phyloP scores from a whole-genome alignment of 371 early-diverging fungal species.

The Coemansia sp. region DNA sequence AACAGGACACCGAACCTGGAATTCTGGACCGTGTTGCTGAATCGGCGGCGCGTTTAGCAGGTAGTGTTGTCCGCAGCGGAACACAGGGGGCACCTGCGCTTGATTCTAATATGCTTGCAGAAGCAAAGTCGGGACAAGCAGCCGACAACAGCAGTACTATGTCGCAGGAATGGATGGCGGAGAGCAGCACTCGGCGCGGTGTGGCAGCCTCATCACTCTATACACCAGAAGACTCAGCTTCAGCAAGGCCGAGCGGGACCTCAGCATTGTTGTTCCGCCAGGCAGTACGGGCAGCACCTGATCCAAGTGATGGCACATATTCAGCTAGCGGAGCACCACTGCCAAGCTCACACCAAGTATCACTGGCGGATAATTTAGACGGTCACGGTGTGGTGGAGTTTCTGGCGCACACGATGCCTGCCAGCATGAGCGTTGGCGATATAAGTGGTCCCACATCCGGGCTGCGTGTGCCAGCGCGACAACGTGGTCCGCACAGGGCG shows the following conservation, averaged over 20 bases:
- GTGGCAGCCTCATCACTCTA: neutral
- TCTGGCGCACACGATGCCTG: slow-evolving; percentile 29
- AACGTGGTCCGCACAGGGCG: slow-evolving; percentile 1
- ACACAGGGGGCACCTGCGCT: slow-evolving; percentile 6
- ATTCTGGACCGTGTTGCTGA: slow-evolving; percentile 24
- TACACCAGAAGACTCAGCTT: neutral
- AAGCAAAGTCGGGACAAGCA: slow-evolving; percentile 18
- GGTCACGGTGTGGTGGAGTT: slow-evolving; percentile 31
- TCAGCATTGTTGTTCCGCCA: slow-evolving; percentile 28
- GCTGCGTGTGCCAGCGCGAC: neutral
- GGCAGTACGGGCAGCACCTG: neutral
- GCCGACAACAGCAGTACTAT: slow-evolving; percentile 3
- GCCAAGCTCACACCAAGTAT: slow-evolving; percentile 33
- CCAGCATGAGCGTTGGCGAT: slow-evolving; percentile 27
- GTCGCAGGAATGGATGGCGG: slow-evolving; percentile 24
- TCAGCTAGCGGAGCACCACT: neutral
- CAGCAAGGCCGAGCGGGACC: neutral
- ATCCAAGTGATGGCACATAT: neutral
- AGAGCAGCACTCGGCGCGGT: neutral
- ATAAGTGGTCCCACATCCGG: neutral
- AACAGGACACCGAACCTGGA: neutral
- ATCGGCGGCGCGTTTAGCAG: slow-evolving; percentile 32
- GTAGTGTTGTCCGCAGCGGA: slow-evolving; percentile 9
- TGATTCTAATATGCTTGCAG: slow-evolving; percentile 16
- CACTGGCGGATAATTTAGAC: slow-evolving; percentile 37